phyloP scores from a whole-genome alignment of 371 early-diverging fungal genomes.

The Rhizopus delemar region DNA sequence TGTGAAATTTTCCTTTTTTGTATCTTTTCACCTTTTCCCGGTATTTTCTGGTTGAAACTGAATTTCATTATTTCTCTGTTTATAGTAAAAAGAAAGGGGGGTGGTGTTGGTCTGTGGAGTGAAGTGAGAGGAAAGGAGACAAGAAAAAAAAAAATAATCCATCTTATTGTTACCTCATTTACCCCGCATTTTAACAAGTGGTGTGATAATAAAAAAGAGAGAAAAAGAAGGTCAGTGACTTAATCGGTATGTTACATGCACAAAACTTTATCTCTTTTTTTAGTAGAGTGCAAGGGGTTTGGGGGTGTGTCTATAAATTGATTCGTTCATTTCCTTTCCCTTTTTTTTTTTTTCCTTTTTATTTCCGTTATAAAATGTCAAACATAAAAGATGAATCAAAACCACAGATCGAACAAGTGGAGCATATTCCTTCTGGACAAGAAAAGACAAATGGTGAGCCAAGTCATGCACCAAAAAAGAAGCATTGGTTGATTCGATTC shows the following conservation, averaged over 20 bases:
- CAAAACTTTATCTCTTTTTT: not conserved
- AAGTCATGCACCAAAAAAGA: conserved; percentile 4
- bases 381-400: not conserved
- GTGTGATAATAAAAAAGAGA: not conserved
- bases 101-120: too few species aligned
- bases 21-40: not conserved
- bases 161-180: not conserved
- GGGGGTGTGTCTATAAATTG: not conserved
- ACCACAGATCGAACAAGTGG: not conserved
- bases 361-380: not conserved
- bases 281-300: not conserved
- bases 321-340: too few species aligned
- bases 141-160: too few species aligned
- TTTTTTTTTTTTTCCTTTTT: conserved; percentile 1
- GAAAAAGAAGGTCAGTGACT: not conserved
- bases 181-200: not conserved
- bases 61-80: not conserved
- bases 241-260: not conserved
- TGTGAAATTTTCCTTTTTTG: not conserved
- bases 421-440: not conserved
- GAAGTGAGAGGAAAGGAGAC: too few species aligned
- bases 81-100: too few species aligned
- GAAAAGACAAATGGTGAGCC: conserved; percentile 1
- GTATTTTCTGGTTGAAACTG: too few species aligned
- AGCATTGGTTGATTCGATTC: conserved; percentile 19